These are phyloP conservation scores for Hamamelis virginiana DNA, from an alignment of 164 flowering plant genomes.

Conservation along the genomic window DNA sequence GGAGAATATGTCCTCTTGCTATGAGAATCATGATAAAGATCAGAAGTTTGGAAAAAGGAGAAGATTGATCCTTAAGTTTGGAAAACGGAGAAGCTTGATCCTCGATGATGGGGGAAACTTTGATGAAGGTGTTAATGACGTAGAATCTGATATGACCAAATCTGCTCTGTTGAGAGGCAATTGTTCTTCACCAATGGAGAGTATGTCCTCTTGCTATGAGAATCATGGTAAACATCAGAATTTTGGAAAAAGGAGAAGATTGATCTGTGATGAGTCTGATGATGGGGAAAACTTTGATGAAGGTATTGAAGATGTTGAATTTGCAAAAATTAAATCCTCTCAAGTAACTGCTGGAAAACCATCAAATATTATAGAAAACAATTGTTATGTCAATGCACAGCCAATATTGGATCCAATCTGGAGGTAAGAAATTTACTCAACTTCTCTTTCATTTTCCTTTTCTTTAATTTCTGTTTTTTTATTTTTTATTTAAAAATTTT, in stretches of 20 bases:
- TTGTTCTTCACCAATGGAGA: no score
- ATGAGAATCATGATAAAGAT: slow-evolving; percentile 8
- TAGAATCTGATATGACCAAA: no score
- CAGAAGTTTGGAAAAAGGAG: slow-evolving; percentile 7
- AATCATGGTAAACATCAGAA: slow-evolving; percentile 10
- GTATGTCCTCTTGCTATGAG: not conserved
- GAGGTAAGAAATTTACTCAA: slow-evolving; percentile 34
- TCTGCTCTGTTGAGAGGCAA: no score
- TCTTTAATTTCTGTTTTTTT: not conserved
- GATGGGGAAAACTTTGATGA: slow-evolving; percentile 8
- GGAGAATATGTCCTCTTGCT: no score
- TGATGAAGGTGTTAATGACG: no score
- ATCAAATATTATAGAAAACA: not conserved
- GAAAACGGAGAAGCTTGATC: slow-evolving; percentile 9
- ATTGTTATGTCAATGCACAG: slow-evolving; percentile 20
- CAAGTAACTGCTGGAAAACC: not conserved
- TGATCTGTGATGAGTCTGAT: slow-evolving; percentile 13
- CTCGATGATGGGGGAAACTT: slow-evolving; percentile 11
- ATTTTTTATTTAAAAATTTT: not conserved
- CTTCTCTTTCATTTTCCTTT: not conserved
- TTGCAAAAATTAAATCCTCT: not conserved
- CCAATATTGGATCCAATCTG: slow-evolving; percentile 50
- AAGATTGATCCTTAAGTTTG: slow-evolving; percentile 10
- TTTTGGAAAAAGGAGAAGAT: slow-evolving; percentile 6
- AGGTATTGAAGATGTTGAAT: not conserved